Conservation (phyloP, 2,329 filamentous ascomycete genomes). For the Alternaria incomplexa region DNA sequence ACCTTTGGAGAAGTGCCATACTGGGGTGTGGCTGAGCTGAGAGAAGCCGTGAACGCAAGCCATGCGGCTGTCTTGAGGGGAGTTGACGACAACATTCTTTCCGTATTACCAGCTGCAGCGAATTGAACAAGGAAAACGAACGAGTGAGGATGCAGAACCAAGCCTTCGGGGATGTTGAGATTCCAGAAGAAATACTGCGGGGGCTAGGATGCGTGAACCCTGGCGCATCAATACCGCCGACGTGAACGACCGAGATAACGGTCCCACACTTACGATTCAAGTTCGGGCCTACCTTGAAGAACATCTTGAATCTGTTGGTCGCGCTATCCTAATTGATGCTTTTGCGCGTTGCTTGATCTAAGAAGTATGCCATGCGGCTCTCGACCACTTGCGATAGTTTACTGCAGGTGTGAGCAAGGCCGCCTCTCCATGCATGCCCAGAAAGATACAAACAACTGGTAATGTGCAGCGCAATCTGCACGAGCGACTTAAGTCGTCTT, state of each 20-base stretch:
- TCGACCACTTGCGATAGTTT: not conserved
- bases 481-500: too few relatives aligned
- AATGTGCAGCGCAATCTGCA: too few relatives aligned
- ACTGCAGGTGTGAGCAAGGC: not conserved
- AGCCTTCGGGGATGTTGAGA: not conserved
- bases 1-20: constrained; percentile 23
- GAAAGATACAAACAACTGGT: too few relatives aligned
- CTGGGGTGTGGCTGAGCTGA: constrained; percentile 16
- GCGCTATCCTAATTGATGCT: constrained; percentile 3
- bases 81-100: constrained; percentile 7
- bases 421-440: not conserved
- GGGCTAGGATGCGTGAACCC: not conserved
- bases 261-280: constrained; percentile 5
- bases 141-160: constrained; percentile 1
- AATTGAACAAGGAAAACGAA: not conserved
- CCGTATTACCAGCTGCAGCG: not conserved
- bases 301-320: not conserved
- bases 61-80: constrained; percentile 25
- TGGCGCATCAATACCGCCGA: constrained; percentile 15
- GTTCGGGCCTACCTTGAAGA: constrained; percentile 10
- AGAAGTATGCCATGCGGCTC: not conserved
- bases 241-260: constrained; percentile 12
- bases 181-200: not conserved
- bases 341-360: constrained; percentile 5
- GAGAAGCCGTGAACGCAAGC: constrained; percentile 17